Conservation (phyloP, 495 filamentous ascomycete genomes). For the Xylaria acuta region DNA sequence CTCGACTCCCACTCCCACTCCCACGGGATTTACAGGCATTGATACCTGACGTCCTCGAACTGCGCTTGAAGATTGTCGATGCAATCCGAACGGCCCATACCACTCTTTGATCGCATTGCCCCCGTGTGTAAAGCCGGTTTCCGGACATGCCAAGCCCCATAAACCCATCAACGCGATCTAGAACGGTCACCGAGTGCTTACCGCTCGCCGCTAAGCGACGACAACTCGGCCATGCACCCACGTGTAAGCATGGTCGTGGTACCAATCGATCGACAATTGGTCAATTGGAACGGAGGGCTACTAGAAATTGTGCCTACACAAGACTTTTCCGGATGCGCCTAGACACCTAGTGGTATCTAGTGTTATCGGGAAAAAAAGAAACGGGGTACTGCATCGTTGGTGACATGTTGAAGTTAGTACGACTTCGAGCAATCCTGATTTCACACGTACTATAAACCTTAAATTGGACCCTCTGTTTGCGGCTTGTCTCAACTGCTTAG, state of each 20-base stretch:
- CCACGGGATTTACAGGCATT: neutral
- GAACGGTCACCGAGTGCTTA: neutral
- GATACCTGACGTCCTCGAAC: neutral
- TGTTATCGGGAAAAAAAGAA: conserved; percentile 7
- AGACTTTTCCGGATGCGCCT: neutral
- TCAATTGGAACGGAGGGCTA: neutral
- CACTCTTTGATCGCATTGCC: neutral
- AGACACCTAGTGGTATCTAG: conserved; percentile 8
- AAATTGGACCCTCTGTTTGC: neutral
- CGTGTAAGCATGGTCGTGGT: conserved; percentile 1
- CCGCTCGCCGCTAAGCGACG: conserved; percentile 12
- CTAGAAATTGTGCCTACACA: neutral
- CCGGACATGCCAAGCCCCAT: conserved; percentile 6
- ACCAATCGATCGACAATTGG: conserved; percentile 15
- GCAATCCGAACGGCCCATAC: neutral
- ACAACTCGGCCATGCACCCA: conserved; percentile 1
- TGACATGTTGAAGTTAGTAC: neutral
- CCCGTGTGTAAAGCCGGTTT: conserved; percentile 10
- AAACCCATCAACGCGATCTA: neutral
- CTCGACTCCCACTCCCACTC: neutral
- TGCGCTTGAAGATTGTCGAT: neutral
- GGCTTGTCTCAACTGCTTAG: neutral
- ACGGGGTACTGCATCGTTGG: neutral
- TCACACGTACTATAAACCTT: conserved; percentile 6
- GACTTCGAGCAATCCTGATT: neutral